Evolutionary conservation across 2,329 filamentous ascomycete genomes (phyloP).

Genomic region (Claviceps maximensis): DNA sequence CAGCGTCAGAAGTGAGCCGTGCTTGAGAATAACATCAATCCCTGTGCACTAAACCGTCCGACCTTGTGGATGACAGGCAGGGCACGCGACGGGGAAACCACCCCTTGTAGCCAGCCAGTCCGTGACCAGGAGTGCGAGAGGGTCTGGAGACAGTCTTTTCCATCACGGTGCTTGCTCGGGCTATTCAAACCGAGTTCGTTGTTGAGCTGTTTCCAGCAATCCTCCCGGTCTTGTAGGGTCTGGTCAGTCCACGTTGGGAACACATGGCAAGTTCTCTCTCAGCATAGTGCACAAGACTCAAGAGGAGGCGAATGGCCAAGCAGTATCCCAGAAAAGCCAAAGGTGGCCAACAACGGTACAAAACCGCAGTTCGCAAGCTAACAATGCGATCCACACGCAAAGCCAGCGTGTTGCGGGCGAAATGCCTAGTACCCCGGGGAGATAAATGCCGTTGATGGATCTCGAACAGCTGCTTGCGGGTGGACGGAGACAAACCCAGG

Average conservation of each 20-base stretch:
- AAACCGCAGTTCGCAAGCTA: neutral
- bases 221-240: neutral
- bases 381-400: neutral
- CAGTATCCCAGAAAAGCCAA: neutral
- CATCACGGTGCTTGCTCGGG: slow-evolving; percentile 1
- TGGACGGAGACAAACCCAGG: neutral
- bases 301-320: neutral
- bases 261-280: neutral
- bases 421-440: neutral
- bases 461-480: neutral
- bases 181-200: neutral
- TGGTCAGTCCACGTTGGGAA: neutral
- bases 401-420: neutral
- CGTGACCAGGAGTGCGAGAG: neutral
- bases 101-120: slow-evolving; percentile 1
- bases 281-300: neutral
- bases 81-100: slow-evolving; percentile 1
- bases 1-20: neutral
- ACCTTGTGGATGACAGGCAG: slow-evolving; percentile 1
- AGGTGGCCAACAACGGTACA: neutral
- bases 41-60: neutral
- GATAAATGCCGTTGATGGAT: neutral
- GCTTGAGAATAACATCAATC: slow-evolving; percentile 2
- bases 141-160: neutral
- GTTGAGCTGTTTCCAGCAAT: neutral